Base-by-base conservation (phyloP, 495 filamentous ascomycete species). In the Stereocaulon alpinum region DNA sequence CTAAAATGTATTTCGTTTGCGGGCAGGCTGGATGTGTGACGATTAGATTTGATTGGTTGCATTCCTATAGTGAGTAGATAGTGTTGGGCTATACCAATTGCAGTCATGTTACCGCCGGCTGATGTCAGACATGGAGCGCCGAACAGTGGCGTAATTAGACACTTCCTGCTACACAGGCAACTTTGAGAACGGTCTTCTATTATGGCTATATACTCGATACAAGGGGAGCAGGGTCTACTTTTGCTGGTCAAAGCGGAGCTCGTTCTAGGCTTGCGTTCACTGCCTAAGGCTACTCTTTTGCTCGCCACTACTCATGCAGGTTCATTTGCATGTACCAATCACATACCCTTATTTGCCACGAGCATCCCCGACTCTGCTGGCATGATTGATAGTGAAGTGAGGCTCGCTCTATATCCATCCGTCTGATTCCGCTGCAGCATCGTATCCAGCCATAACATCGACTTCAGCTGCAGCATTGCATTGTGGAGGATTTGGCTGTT, bases 301-400 rank as follows among this genome's bases (percentile, higher is more conserved):
- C 32, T 29, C 32, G 49, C 49, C 15, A 51, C 49, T 51, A 51
- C 27, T 30, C 37, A 55, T 43, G 20, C 32, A 43, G 6, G 18
- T 41, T 22, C 22, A 41, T 34, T 55, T 20, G 52, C 6, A 7
- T 42, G 34, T 55, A 24, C 52, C 52, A 55, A 55, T 34, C 52
- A 42, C 7, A 30, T 2, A 34, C 37, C 24, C 27, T 15, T 17
- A n/a, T 42, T n/a, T 43, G 5, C 52, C 37, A 55, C 52, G 52
- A 55, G 20, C 37, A 34, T 27, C 48, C 17, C 29, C 48, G 18
- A 32, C 11, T 29, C 14, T 20, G 7, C 49, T 52, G 49, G 49
- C 49, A 17, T 34, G 49, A 37, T 11, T 32, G 29, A 52, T 30
- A 37, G 29, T 52, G 49, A 10, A 32, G 18, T 37, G 49, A 37